These are phyloP conservation scores for Schwanniomyces etchellsii DNA, from an alignment of 1,139 yeast species.

Conservation along the genomic window DNA sequence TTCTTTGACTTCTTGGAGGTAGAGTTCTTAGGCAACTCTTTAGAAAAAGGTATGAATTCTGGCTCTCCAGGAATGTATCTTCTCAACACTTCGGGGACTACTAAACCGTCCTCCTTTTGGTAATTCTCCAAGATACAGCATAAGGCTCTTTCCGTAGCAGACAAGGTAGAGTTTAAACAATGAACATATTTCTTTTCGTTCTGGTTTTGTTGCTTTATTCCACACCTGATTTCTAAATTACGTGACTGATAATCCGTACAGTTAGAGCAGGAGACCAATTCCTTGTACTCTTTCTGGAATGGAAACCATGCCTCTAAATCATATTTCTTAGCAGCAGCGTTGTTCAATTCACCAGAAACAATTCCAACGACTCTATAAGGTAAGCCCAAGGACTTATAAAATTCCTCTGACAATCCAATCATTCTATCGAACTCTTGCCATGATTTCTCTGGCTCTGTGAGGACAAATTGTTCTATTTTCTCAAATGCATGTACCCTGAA, in stretches of 20 bases:
- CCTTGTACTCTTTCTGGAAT: slow-evolving; percentile 97
- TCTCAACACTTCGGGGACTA: slow-evolving; percentile 91
- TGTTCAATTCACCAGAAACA: slow-evolving; percentile 97
- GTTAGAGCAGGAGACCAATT: slow-evolving; percentile 95
- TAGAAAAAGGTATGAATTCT: slow-evolving; percentile 84
- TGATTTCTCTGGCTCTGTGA: slow-evolving; percentile 96
- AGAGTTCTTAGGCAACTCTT: slow-evolving; percentile 91
- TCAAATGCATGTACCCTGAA: slow-evolving; percentile 98
- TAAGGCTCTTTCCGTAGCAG: slow-evolving; percentile 97
- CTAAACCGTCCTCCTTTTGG: slow-evolving; percentile 93
- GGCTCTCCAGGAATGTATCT: slow-evolving; percentile 98
- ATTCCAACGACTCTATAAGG: slow-evolving; percentile 98
- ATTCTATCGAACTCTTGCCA: slow-evolving; percentile 96
- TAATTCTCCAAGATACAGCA: slow-evolving; percentile 97
- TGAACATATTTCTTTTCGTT: slow-evolving; percentile 97
- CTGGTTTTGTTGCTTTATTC: slow-evolving; percentile 93
- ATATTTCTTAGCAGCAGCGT: slow-evolving; percentile 98
- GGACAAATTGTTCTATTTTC: slow-evolving; percentile 92
- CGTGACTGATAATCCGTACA: slow-evolving; percentile 99
- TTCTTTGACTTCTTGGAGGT: slow-evolving; percentile 66
- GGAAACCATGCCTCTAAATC: slow-evolving; percentile 99
- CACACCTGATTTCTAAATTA: slow-evolving; percentile 97
- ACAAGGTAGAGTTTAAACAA: slow-evolving; percentile 93
- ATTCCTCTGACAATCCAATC: slow-evolving; percentile 88
- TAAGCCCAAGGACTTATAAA: slow-evolving; percentile 83